Base-by-base conservation (phyloP, 2,329 filamentous ascomycete genomes). In the Drechslera avenae region DNA sequence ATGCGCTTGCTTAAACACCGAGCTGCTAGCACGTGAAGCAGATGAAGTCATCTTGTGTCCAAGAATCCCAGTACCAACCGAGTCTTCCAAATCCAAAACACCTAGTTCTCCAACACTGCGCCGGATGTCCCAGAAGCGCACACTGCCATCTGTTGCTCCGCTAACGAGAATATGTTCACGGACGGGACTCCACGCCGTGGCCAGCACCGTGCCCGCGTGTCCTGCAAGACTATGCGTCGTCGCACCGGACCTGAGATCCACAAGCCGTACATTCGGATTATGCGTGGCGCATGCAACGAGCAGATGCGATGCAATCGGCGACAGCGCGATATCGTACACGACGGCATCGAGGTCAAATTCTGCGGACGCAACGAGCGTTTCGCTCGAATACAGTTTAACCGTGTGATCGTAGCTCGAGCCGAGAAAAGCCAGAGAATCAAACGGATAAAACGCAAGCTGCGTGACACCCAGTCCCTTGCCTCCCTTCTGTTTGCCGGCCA, bases 221-320 rank as follows among this genome's bases (percentile, higher is more conserved):
- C 78, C 68, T 75, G 83, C 66, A 35, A 83, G 66, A 39, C 76
- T 76, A 71, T 81, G 71, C 56, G 83, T 79, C 39, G 82, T 85
- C 13, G 91, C 83, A 2, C 91, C 91, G 1, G 91, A 92, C 44
- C 89, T 88, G 28, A 97, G 80, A 68, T 97, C 93, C 5, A 97
- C 85, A 5, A 97, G 83, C 13, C 91, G 86, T 12, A 96, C 88
- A 19, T 89, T 82, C 5, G 90, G 90, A 68, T 94, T 86, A 57
- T 95, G 91, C 0, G 91, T 95, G 0, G 89, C 92, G 65, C 91
- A 94, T 8, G 93, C 91, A 8, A 97, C 89, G 3, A 96, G 82
- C 0, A 96, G 79, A 65, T 91, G 81, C 44, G 84, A 77, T 48
- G 90, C 83, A 50, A 92, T 77, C 34, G 86, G 82, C 1, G 91